These are phyloP conservation scores for Williopsis jadinii DNA, from an alignment of 1,139 yeast species.

Conservation along the genomic window DNA sequence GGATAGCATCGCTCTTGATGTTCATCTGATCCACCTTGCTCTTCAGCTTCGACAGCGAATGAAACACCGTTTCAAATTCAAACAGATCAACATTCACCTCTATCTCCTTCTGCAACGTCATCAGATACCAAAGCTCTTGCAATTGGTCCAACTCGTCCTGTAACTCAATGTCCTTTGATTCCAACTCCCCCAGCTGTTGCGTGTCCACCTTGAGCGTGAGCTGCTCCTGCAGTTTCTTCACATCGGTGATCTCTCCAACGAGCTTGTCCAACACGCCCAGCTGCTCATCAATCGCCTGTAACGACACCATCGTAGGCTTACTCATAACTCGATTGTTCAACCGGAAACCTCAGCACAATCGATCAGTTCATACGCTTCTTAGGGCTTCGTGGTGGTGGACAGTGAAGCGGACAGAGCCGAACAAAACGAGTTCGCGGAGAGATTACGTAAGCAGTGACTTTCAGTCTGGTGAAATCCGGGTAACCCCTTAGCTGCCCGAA, in stretches of 20 bases:
- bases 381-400: neutral
- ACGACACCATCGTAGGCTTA: too few relatives aligned
- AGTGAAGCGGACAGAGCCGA: neutral
- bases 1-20: conserved; percentile 1
- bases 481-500: neutral
- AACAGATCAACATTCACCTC: conserved; percentile 17
- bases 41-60: conserved; percentile 13
- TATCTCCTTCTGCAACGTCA: conserved; percentile 18
- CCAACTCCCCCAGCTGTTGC: conserved; percentile 13
- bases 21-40: conserved; percentile 8
- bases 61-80: conserved; percentile 19
- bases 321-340: neutral
- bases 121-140: conserved; percentile 19
- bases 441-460: too few relatives aligned
- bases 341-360: neutral
- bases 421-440: conserved; percentile 1
- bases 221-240: conserved; percentile 4
- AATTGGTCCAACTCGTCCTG: conserved; percentile 12
- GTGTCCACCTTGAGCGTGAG: conserved; percentile 5
- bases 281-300: conserved; percentile 8
- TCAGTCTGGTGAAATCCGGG: neutral
- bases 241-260: conserved; percentile 5
- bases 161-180: conserved; percentile 14
- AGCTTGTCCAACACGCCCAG: conserved; percentile 8
- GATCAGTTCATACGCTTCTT: neutral